Conservation (phyloP, 2,329 filamentous ascomycete species). For the Ceratocystis alfenasii region DNA sequence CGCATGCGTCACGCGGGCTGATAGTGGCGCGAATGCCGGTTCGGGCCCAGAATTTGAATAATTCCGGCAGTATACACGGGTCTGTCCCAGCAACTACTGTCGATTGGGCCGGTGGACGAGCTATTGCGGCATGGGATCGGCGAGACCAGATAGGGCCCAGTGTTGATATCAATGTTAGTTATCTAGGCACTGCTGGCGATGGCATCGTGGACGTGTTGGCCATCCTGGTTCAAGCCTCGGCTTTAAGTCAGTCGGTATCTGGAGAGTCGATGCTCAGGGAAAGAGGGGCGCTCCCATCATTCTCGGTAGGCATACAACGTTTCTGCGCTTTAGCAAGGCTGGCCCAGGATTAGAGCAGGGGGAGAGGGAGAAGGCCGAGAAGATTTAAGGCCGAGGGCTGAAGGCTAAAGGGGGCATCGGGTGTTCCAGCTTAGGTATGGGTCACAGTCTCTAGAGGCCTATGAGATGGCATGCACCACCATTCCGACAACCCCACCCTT, state of each 20-base stretch:
- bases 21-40: conserved; percentile 24
- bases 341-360: neutral
- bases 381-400: no score
- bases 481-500: no score
- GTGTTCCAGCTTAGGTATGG: no score
- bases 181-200: conserved; percentile 38
- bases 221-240: conserved; percentile 56
- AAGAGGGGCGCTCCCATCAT: conserved; percentile 40
- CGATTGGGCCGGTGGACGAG: conserved; percentile 62
- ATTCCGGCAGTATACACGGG: conserved; percentile 52
- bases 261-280: conserved; percentile 42
- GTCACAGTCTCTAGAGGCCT: no score
- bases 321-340: conserved; percentile 26
- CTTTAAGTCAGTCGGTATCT: conserved; percentile 55
- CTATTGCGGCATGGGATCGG: conserved; percentile 54
- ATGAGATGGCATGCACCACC: neutral
- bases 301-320: conserved; percentile 59
- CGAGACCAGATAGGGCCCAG: conserved; percentile 54
- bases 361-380: neutral
- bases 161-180: conserved; percentile 63
- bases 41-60: conserved; percentile 24
- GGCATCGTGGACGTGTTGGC: conserved; percentile 55
- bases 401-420: no score
- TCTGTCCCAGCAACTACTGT: conserved; percentile 58
- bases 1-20: conserved; percentile 24